A percentile compares a stretch with the other conserved stretches of the same genome.
Conservation (phyloP, 2,329 filamentous ascomycete species). For the Didymellaceae sp. region DNA sequence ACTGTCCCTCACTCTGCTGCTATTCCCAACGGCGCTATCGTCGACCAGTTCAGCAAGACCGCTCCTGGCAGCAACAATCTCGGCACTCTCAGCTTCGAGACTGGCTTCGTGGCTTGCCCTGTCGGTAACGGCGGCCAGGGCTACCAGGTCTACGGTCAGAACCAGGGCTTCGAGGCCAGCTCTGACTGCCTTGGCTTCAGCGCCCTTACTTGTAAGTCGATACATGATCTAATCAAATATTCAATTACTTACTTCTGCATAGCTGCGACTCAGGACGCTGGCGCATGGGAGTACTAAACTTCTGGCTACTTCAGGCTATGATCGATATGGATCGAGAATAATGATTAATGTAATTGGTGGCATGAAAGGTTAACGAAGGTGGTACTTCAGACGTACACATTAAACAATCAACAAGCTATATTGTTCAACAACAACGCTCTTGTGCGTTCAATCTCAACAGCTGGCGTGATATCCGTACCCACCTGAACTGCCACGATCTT, state of each 20-base stretch:
- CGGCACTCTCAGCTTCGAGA: slow-evolving; percentile 37
- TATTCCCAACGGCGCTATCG: slow-evolving; percentile 59
- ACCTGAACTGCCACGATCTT: slow-evolving; percentile 58
- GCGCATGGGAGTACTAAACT: slow-evolving; percentile 48
- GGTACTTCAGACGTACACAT: slow-evolving; percentile 11
- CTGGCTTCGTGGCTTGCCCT: slow-evolving; percentile 46
- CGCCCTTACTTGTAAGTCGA: slow-evolving; percentile 40
- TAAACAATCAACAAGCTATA: slow-evolving; percentile 15
- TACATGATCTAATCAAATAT: neutral
- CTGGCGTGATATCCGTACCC: slow-evolving; percentile 19
- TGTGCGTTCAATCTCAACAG: slow-evolving; percentile 35
- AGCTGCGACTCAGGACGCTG: slow-evolving; percentile 32
- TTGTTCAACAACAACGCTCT: slow-evolving; percentile 33
- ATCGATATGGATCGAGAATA: slow-evolving; percentile 10
- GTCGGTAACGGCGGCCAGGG: slow-evolving; percentile 24
- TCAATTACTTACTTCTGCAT: slow-evolving; percentile 10
- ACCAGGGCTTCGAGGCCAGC: slow-evolving; percentile 25
- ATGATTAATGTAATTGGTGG: slow-evolving; percentile 14
- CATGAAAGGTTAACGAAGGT: neutral
- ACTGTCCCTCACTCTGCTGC: slow-evolving; percentile 61
- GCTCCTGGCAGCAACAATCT: slow-evolving; percentile 27
- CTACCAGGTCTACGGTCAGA: slow-evolving; percentile 45
- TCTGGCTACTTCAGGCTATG: slow-evolving; percentile 2
- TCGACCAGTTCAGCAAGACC: slow-evolving; percentile 56
- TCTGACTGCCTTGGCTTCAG: slow-evolving; percentile 46